Percentiles rank a stretch among this genome's conserved stretches.
phyloP scores from a whole-genome alignment of 106 monocot genomes.

The Acorus calamus region DNA sequence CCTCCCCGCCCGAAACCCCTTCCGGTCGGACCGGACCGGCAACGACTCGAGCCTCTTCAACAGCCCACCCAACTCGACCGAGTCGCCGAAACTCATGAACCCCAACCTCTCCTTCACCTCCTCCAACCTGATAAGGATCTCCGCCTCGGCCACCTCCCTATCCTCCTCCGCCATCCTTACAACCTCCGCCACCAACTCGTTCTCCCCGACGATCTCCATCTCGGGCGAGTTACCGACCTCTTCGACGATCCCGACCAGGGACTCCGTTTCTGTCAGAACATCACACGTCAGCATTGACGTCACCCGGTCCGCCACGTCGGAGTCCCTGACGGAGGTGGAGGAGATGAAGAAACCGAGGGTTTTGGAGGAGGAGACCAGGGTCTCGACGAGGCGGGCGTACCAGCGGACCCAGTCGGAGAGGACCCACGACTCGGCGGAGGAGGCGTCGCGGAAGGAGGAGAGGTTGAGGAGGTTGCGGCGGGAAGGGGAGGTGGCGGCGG shows the following conservation, averaged over 20 bases:
- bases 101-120: constrained; percentile 15
- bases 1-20: not conserved
- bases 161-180: constrained; percentile 12
- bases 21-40: not conserved
- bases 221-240: constrained; percentile 9
- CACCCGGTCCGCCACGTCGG: not conserved
- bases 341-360: not conserved
- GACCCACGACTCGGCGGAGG: not conserved
- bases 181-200: constrained; percentile 5
- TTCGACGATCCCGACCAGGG: constrained; percentile 13
- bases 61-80: constrained; percentile 10
- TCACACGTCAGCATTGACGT: not conserved
- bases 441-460: constrained; percentile 14
- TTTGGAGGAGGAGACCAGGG: constrained; percentile 5
- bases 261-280: constrained; percentile 5
- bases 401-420: constrained; percentile 13
- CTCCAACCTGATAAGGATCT: constrained; percentile 7
- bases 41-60: constrained; percentile 11
- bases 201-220: not conserved
- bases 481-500: not conserved
- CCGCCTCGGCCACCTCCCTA: not conserved
- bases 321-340: not conserved
- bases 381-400: constrained; percentile 25
- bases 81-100: constrained; percentile 1
- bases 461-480: constrained; percentile 23